A percentile compares a stretch with the other conserved stretches of the same genome.
Evolutionary conservation across 139 green algal species (phyloP).

Genomic region (Chlorella sp.): DNA sequence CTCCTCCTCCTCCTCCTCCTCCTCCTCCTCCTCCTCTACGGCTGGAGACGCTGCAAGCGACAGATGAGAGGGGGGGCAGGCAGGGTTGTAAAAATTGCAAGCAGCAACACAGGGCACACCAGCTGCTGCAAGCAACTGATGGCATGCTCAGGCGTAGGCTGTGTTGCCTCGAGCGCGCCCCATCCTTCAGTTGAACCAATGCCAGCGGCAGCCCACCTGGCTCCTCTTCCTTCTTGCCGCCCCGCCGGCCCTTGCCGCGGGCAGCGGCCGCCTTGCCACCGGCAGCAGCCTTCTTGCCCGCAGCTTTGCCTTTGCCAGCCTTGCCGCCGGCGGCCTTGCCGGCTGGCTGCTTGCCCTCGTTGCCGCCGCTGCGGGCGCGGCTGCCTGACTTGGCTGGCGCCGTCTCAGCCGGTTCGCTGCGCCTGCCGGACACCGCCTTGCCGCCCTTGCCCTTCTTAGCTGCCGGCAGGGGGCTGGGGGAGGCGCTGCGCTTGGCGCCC

Average conservation of each 20-base stretch:
- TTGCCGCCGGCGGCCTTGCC: not conserved
- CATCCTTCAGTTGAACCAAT: too few relatives aligned
- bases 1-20: not conserved
- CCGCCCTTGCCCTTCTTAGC: not conserved
- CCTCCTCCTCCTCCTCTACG: slow-evolving; percentile 4
- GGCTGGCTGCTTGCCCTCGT: not conserved
- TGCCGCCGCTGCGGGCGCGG: not conserved
- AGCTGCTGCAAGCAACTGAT: not conserved
- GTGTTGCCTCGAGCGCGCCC: too few relatives aligned
- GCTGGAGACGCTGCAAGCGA: not conserved
- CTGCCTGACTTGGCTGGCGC: not conserved
- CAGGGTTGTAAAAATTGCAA: not conserved
- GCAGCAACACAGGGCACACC: not conserved
- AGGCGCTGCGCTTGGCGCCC: slow-evolving; percentile 3
- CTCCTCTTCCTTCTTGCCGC: not conserved
- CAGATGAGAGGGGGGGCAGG: too few relatives aligned
- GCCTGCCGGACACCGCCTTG: not conserved
- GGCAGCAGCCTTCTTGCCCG: not conserved
- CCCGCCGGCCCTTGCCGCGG: not conserved
- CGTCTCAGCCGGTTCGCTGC: not conserved
- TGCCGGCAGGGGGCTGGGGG: not conserved
- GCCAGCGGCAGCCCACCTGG: not conserved
- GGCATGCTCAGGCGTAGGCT: too few relatives aligned
- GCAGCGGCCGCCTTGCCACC: not conserved
- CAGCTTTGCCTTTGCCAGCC: not conserved